These are phyloP conservation scores for Aspergillus japonicus DNA, from an alignment of 2,329 filamentous ascomycete genomes.

Conservation along the genomic window DNA sequence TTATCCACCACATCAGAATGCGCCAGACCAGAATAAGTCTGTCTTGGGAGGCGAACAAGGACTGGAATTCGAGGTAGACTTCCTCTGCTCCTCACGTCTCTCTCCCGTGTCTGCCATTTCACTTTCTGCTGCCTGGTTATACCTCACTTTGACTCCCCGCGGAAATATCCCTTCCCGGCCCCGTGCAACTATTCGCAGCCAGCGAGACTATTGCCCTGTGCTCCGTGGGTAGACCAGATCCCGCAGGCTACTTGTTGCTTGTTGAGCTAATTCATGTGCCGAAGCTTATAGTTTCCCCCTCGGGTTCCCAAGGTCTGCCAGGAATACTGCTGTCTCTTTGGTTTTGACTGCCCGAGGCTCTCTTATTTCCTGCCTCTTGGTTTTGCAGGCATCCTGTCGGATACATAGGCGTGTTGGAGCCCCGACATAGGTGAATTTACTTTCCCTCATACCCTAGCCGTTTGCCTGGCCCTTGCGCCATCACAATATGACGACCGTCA, in stretches of 20 bases:
- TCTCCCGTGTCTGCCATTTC: neutral
- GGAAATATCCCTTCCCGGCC: constrained; percentile 2
- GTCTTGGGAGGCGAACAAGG: neutral
- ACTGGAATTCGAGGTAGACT: neutral
- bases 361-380: neutral
- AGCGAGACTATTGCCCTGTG: neutral
- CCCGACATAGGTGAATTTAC: neutral
- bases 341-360: neutral
- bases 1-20: neutral
- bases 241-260: neutral
- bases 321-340: neutral
- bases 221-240: constrained; percentile 1
- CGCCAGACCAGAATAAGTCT: neutral
- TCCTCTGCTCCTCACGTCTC: neutral
- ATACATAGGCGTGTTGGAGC: neutral
- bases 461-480: neutral
- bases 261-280: constrained; percentile 6
- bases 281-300: neutral
- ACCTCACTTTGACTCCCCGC: neutral
- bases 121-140: neutral
- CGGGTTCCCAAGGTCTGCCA: neutral
- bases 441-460: neutral
- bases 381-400: neutral
- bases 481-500: constrained; percentile 28
- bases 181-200: neutral